Evolutionary conservation across 2,329 filamentous ascomycete genomes (phyloP), one percentile per base, ranked within the genome.

Genomic region (Ophiostoma fasciatum): DNA sequence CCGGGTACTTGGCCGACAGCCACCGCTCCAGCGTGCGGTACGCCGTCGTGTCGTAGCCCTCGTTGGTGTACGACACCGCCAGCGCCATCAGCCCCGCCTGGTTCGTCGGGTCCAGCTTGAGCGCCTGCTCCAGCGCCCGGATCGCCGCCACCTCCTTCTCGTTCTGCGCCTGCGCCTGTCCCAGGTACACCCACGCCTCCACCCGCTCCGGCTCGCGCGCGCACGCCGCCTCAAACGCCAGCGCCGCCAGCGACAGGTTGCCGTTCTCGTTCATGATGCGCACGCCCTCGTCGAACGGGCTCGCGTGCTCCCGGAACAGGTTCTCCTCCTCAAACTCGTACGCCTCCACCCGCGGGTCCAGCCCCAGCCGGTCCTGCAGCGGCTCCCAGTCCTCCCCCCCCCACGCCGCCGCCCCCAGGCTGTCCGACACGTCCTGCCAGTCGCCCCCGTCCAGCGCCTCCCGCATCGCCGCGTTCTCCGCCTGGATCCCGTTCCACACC

Each of bases 141-240:
- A 98, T 94, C 3, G 90, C 90, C 0, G 90, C 88, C 8, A 84
- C 81, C 57, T 98, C 90, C 62, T 98, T 98, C 58, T 98, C 90
- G 57, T 98, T 98, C 56, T 98, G 90, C 15, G 90, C 90, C 60
- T 98, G 90, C 14, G 87, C 82, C 36, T 80, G 78, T 36, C 90
- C 90, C 22, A 98, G 72, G 49, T 85, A 79, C 9, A 87, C 83
- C 90, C 90, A 98, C 3, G 90, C 90, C 37, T 93, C 82, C 26
- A 88, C 75, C 54, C 96, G 88, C 37, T 79, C 67, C 1, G 84
- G 74, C 43, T 94, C 76, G 59, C 88, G 85, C 56, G 94, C 87
- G 5, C 88, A 83, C 2, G 90, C 90, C 14, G 90, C 85, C 60
- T 98, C 90, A 48, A 98, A 98, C 1, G 90, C 90, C 33, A 98